Base-by-base conservation (phyloP, 345 rosid species). In the Pelargonium nanum region DNA sequence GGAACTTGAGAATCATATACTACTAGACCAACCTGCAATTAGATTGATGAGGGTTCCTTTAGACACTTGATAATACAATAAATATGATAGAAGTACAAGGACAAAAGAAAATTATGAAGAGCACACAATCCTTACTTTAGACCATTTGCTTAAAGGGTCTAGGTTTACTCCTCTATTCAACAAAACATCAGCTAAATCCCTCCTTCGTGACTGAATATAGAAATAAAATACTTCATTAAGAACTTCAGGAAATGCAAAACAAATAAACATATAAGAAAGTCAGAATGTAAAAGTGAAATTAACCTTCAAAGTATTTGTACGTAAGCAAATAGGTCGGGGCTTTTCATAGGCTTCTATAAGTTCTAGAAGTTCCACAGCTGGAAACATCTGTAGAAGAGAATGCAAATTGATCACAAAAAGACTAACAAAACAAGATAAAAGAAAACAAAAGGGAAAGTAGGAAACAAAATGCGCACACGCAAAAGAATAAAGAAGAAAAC, bases 71-170 rank as follows among this genome's bases (percentile, higher is more conserved):
- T 20, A 2, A 64, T 50, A 7, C 25, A 53, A 30, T 25, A 62
- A 24, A 65, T n/a, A 23, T 22, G 15, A 22, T 25, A 58, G 1
- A 9, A 34, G 45, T 56, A 64, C 22, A 21, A 34, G 24, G 6
- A 1, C 50, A 24, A 63, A 17, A 63, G 4, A 44, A 68, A 60
- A 28, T 22, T 20, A 24, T 22, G 30, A 44, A 22, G 19, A n/a
- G 24, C 4, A 24, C 58, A 56, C 53, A 51, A 40, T 19, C 28
- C 71, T 73, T 78, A 93, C 97, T 74, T 93, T 93, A 7, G 99
- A 93, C 97, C 99, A 93, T 72, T 89, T 93, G 85, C 96, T 81
- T 67, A 93, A 71, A 34, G 96, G 97, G 67, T 89, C 96, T 24
- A 93, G 75, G 67, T 93, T 90, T 65, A 93, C 97, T 56, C 99